Evolutionary conservation across 371 early-diverging fungal genomes (phyloP), one percentile per base, ranked within the genome.

Genomic region (Phascolomyces articulosus): DNA sequence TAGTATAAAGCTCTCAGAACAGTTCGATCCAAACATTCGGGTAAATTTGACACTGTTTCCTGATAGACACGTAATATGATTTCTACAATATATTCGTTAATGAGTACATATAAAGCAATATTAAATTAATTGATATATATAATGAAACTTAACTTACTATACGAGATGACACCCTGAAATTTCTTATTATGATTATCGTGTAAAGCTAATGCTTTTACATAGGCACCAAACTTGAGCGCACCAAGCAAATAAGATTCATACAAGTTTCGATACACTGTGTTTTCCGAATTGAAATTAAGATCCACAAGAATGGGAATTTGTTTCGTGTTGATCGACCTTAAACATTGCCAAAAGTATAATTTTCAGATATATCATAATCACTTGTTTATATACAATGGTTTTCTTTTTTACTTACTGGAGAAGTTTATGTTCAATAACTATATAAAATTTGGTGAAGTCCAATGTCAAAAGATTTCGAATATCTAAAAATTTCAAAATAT

Each of bases 181-280:
- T 34, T 34, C 34, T 34, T 34, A 34, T 34, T 34, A 34, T 34
- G 11, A 6, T 34, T 34, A 34, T 34, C 11, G 11, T 34, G 11
- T 11, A 34, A 9, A 34, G 11, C 0, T 11, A 34, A 34, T 34
- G 6, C 9, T 34, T 11, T 6, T 56, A 24, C n/a, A n/a, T 51
- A 38, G 13, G 27, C 40, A 20, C 38, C n/a, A 3, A 63, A 18
- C 24, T 89, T 91, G 63, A 89, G 79, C 29, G 89, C 93, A 27
- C 87, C 82, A 24, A 89, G 55, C 15, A 77, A 15, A 59, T 90
- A 88, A 34, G 83, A 87, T 44, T 91, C 87, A 68, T 89, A 88
- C n/a, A 94, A 65, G 63, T 94, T 95, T 40, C 87, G 64, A 16
- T 85, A 62, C 3, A 93, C 85, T 0, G 77, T 80, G 8, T 62